phyloP scores from a whole-genome alignment of 345 rosid genomes.

The Clarkia xantiana region DNA sequence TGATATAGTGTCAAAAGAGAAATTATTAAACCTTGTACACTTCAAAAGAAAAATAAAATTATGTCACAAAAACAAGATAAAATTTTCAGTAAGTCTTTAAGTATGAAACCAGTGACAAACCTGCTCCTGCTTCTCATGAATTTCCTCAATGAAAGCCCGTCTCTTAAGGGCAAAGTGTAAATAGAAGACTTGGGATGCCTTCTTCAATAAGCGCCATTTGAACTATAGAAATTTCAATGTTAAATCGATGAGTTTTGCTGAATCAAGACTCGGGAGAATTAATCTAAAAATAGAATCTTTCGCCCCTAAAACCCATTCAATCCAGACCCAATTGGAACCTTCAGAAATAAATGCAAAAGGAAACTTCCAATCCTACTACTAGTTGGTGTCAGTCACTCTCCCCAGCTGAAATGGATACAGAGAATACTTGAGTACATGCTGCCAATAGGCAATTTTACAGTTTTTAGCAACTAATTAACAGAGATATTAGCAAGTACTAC shows the following conservation, averaged over 20 bases:
- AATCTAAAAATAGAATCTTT: too few relatives aligned
- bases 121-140: slow-evolving; percentile 99
- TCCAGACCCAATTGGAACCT: too few relatives aligned
- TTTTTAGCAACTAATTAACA: too few relatives aligned
- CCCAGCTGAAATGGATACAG: too few relatives aligned
- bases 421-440: too few relatives aligned
- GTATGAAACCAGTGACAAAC: slow-evolving; percentile 20
- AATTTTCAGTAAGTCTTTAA: neutral
- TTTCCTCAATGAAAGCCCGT: slow-evolving; percentile 83
- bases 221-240: slow-evolving; percentile 26
- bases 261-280: too few relatives aligned
- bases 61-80: neutral
- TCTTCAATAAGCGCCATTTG: slow-evolving; percentile 80
- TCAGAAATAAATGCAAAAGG: too few relatives aligned
- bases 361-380: too few relatives aligned
- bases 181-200: slow-evolving; percentile 80
- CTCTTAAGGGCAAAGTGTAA: slow-evolving; percentile 87
- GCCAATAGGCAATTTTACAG: too few relatives aligned
- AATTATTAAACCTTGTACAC: slow-evolving; percentile 25
- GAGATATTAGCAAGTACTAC: neutral
- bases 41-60: neutral
- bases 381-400: too few relatives aligned
- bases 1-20: slow-evolving; percentile 32
- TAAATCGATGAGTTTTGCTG: too few relatives aligned
- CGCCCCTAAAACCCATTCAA: too few relatives aligned